Evolutionary conservation across 176 grass and related monocot genomes (phyloP).

Genomic region (Oryza punctata): DNA sequence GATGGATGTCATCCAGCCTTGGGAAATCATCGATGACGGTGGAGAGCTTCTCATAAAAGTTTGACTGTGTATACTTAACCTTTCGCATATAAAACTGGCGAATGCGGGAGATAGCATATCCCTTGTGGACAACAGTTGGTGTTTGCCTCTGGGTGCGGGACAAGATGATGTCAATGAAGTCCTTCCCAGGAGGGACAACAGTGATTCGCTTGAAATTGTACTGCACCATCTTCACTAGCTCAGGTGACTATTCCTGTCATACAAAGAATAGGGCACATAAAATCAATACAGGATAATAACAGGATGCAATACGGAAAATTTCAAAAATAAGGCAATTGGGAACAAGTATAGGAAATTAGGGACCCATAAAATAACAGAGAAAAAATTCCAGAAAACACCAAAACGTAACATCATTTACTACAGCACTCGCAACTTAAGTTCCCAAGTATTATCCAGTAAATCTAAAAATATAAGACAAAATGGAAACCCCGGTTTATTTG

Average conservation of each 20-base stretch:
- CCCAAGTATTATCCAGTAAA: not conserved
- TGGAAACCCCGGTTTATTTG: not conserved
- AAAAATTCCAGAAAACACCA: not conserved
- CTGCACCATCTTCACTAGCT: slow-evolving; percentile 59
- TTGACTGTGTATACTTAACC: slow-evolving; percentile 69
- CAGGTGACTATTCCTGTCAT: not conserved
- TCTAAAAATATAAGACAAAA: not conserved
- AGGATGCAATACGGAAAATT: not conserved
- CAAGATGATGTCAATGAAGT: slow-evolving; percentile 79
- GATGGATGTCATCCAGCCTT: slow-evolving; percentile 65
- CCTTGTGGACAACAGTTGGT: slow-evolving; percentile 83
- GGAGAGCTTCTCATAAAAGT: slow-evolving; percentile 76
- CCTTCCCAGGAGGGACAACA: slow-evolving; percentile 76
- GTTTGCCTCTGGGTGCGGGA: slow-evolving; percentile 82
- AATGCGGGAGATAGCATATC: slow-evolving; percentile 65
- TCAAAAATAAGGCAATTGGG: not conserved
- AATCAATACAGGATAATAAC: not conserved
- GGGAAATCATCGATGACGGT: slow-evolving; percentile 77
- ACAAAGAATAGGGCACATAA: not conserved
- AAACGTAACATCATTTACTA: not conserved
- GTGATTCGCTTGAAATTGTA: slow-evolving; percentile 83
- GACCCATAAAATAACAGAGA: not conserved
- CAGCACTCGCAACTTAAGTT: not conserved
- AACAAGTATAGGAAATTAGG: slow-evolving; percentile 4
- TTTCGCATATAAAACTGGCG: slow-evolving; percentile 85